phyloP scores from a whole-genome alignment of 768 basidiomycete species.

The Amanita subjunquillea region DNA sequence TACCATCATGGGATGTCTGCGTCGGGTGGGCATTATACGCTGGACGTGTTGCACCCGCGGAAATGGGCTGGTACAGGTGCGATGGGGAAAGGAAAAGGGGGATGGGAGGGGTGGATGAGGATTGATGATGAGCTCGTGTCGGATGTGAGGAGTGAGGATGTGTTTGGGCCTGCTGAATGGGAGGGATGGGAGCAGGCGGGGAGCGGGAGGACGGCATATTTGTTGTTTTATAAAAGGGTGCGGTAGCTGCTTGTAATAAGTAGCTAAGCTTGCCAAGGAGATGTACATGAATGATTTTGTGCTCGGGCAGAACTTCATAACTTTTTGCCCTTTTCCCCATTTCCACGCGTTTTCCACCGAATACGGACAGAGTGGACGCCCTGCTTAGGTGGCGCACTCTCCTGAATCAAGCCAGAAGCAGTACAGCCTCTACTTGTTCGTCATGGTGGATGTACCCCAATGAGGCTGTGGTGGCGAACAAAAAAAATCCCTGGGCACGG shows the following conservation, averaged over 20 bases:
- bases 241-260: constrained; percentile 10
- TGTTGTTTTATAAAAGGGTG: constrained; percentile 75
- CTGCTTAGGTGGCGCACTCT: no score
- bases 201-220: constrained; percentile 58
- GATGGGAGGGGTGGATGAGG: constrained; percentile 72
- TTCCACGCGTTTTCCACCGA: no score
- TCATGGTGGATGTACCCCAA: no score
- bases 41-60: constrained; percentile 75
- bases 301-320: no score
- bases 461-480: no score
- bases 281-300: no score
- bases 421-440: no score
- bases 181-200: constrained; percentile 31
- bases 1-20: constrained; percentile 93
- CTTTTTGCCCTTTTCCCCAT: no score
- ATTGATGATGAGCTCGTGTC: constrained; percentile 89
- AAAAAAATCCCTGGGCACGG: no score
- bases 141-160: constrained; percentile 62
- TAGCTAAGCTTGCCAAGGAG: no score
- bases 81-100: background rate
- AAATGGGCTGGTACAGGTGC: constrained; percentile 28
- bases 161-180: constrained; percentile 34
- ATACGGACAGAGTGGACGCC: no score
- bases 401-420: no score
- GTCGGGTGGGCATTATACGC: constrained; percentile 91